phyloP scores from a whole-genome alignment of 2,329 filamentous ascomycete species.

The Periconia sp. region DNA sequence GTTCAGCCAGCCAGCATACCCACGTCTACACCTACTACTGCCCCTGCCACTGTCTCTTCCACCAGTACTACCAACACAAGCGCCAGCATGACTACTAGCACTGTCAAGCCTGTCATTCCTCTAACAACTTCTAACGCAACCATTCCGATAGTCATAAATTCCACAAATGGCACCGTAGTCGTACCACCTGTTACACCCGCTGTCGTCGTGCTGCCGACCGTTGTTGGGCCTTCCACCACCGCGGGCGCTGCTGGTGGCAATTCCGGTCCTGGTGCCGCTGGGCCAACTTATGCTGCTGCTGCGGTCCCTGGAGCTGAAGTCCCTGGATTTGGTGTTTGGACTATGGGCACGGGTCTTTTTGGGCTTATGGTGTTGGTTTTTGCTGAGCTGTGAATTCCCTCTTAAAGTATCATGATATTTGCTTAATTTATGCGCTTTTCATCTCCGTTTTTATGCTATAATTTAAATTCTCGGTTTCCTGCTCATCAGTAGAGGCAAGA shows the following conservation, averaged over 20 bases:
- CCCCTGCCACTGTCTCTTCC: slow-evolving; percentile 3
- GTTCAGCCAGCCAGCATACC: background rate
- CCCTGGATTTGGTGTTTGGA: too few species aligned
- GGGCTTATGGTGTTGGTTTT: slow-evolving; percentile 26
- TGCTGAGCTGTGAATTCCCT: slow-evolving; percentile 16
- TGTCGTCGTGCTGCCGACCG: slow-evolving; percentile 7
- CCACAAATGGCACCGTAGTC: slow-evolving; percentile 1
- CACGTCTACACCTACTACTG: background rate
- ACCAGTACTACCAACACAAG: background rate
- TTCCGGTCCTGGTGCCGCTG: too few species aligned
- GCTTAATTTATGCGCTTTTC: too few species aligned
- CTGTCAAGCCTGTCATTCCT: slow-evolving; percentile 4
- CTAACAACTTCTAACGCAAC: background rate
- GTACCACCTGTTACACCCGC: slow-evolving; percentile 5
- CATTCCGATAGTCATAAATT: slow-evolving; percentile 1
- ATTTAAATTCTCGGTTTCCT: background rate
- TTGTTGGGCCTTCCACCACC: slow-evolving; percentile 7
- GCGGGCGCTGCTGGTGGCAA: slow-evolving; percentile 8
- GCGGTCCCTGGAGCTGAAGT: background rate
- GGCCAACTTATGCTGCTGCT: slow-evolving; percentile 1
- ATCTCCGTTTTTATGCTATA: background rate
- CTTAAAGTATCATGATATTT: background rate
- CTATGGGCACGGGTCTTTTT: slow-evolving; percentile 7
- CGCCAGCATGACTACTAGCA: background rate
- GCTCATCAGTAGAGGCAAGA: background rate